Evolutionary conservation across 2,329 filamentous ascomycete genomes (phyloP), one percentile per base, ranked within the genome.

Genomic region (Hypoxylon sp.): DNA sequence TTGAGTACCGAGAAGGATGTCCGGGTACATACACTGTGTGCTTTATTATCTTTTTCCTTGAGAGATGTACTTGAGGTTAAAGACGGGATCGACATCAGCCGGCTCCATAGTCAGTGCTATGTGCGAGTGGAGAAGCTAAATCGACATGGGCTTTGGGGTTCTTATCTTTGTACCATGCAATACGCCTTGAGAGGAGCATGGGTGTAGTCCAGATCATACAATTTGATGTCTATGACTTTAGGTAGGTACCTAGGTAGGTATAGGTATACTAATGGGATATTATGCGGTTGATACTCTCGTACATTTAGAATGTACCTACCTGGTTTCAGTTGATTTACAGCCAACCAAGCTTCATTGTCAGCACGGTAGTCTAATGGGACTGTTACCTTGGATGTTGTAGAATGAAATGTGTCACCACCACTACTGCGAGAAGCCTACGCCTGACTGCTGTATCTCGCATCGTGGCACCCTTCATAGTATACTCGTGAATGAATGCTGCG

Each of bases 391-490:
- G 25, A 41, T 49, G 53, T 34, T 56, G 28, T 63, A 59, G 45
- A 56, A 55, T 57, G 19, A 59, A 56, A 57, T n/a, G 68, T 69
- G 60, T 56, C 36, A 67, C 65, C 23, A 38, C 17, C 45, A 46
- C 60, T 71, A 61, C 64, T 69, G 67, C 64, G 51, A 68, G 52
- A 19, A 65, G 60, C 68, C 65, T 70, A 58, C 52, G 61, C 49
- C 49, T 66, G 62, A 36, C 65, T 58, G 56, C 65, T 62, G 41
- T 66, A 70, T 71, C 68, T 73, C 49, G 67, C 68, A 67, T 72
- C 55, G 68, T 68, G 46, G 23, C 25, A 67, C 70, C 48, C 17
- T 25, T n/a, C 19, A 28, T 66, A 58, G 25, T 43, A 45, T 52
- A 55, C 30, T 5, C 51, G 32, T 43, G 36, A 49, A 43, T 17